Evolutionary conservation across 805 yeast species (phyloP).

Genomic region (Ogataea sp.): DNA sequence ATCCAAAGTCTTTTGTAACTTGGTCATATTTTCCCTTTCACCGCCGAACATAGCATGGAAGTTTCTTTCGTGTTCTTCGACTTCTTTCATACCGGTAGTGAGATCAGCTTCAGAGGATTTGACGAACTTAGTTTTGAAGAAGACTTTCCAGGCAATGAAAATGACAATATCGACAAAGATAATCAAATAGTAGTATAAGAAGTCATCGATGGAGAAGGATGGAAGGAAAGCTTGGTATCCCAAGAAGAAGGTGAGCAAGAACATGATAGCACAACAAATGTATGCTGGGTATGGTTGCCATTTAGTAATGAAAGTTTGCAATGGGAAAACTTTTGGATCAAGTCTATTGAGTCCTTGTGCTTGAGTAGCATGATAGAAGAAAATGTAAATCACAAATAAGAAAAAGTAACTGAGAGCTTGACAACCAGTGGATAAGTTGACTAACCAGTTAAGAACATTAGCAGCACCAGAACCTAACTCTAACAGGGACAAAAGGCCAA

Average conservation of each 20-base stretch:
- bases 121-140: constrained; percentile 23
- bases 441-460: constrained; percentile 31
- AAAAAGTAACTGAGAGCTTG: constrained; percentile 1
- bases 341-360: constrained; percentile 39
- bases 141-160: constrained; percentile 25
- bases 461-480: constrained; percentile 30
- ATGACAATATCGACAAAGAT: constrained; percentile 25
- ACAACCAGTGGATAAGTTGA: constrained; percentile 1
- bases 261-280: constrained; percentile 20
- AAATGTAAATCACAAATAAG: constrained; percentile 35
- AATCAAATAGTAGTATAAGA: constrained; percentile 29
- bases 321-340: constrained; percentile 28
- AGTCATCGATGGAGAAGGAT: constrained; percentile 21
- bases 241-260: constrained; percentile 24
- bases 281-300: constrained; percentile 16
- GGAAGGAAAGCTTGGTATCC: constrained; percentile 30
- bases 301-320: constrained; percentile 32
- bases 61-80: constrained; percentile 31
- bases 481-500: constrained; percentile 57
- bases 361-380: constrained; percentile 47
- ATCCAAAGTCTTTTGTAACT: too few relatives aligned
- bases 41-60: neutral
- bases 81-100: constrained; percentile 30
- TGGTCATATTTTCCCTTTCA: neutral
- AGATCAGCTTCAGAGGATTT: constrained; percentile 32